Base-by-base conservation (phyloP, 345 rosid species). In the Salix dunnii region DNA sequence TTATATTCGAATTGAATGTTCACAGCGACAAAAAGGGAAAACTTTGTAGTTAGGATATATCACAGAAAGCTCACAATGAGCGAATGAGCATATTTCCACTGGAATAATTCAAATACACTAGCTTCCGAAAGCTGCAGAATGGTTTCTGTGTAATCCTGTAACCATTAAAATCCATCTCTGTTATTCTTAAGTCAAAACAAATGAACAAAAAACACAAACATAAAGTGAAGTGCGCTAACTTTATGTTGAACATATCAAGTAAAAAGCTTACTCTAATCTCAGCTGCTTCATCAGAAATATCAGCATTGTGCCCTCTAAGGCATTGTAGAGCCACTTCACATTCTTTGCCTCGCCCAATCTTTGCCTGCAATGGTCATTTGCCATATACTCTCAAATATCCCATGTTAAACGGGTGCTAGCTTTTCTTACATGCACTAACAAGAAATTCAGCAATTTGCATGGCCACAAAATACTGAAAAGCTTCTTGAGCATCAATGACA, bases 251-350 rank as follows among this genome's bases (percentile, higher is more conserved):
- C 35, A 49, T 21, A 3, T 7, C 8, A 61, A 76, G 33, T 6
- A 23, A 30, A 58, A 69, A 70, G 40, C 31, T 51, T 84, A 91
- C 96, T 85, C 81, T 86, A 74, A 91, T 91, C 75, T 88, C 91
- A 66, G 76, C 71, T 31, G 90, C 83, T 68, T 91, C 96, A 46
- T 74, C 77, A 14, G 90, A 88, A 79, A 88, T 77, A 78, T 91
- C 84, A 76, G 88, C 81, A 38, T 62, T 72, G 18, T 75, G 70
- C 17, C 93, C 96, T 49, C 96, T 74, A 55, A 89, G 86, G 66
- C 69, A 51, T 74, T 83, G 87, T 67, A 89, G 82, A 69, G 84
- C 88, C 53, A 75, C 79, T 84, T 88, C 90, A 68, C 85, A 84
- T 46, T 82, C 90, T 77, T 74, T 79, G 77, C 81, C 76, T 83